Base-by-base conservation (phyloP, 352 stramenopile species). In the Saprolegnia diclina region DNA sequence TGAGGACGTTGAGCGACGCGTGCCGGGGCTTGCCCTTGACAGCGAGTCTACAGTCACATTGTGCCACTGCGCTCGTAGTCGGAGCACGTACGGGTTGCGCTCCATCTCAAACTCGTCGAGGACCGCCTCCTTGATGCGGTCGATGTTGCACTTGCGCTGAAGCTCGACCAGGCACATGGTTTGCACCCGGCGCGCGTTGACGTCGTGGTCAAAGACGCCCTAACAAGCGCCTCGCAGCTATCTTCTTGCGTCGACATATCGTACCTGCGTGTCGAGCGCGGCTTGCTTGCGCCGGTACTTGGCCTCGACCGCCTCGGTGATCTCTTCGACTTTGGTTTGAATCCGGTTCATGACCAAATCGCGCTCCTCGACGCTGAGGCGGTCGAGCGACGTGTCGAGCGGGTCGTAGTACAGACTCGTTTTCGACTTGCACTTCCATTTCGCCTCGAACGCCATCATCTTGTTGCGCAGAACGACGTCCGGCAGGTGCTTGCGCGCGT, bases 381-480 rank as follows among this genome's bases (percentile, higher is more conserved):
- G 74, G 13, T 81, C 76, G 42, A 92, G 72, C 59, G 73, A 77
- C 5, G 73, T 78, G 48, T 89, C 81, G 10, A 85, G 67, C 53
- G 82, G 82, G 40, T 89, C 82, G n/a, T 77, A 71, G 45, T 87
- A 77, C 29, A 89, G 59, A 13, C 68, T 75, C 19, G 80, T 79
- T 10, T 75, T 66, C 63, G 77, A 82, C 35, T 80, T 86, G 37
- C 63, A 69, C 42, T 69, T 55, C 63, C 63, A 69, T 37, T 85
- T 84, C 18, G 82, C 82, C 63, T 92, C 82, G 67, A 91, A 91
- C 48, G 89, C 81, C 64, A 83, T 74, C 81, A 90, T 88, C 59
- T 92, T 92, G 73, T 92, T 82, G 64, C 77, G 76, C 46, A 92
- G 54, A 48, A 92, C 78, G 19, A 91, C 80, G 16, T 90, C 81